phyloP scores from a whole-genome alignment of 2,329 filamentous ascomycete species.

The Chalaropsis thielavioides region DNA sequence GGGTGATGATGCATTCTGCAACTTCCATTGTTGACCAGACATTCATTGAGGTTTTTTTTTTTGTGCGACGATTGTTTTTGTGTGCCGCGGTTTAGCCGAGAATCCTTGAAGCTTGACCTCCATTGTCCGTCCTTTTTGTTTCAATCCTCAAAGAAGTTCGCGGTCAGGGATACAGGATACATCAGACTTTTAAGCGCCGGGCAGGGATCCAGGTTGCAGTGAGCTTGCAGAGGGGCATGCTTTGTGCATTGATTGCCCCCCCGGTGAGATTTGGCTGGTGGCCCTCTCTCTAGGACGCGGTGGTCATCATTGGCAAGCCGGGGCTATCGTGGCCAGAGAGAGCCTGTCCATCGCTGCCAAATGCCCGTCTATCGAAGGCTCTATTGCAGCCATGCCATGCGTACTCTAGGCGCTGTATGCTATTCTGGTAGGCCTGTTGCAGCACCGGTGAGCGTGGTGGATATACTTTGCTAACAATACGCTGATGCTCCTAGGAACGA shows the following conservation, averaged over 20 bases:
- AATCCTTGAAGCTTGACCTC: neutral
- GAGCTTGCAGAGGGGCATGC: neutral
- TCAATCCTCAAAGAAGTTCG: neutral
- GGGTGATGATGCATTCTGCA: neutral
- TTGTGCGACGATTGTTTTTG: neutral
- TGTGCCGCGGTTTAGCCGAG: neutral
- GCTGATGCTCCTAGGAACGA: neutral
- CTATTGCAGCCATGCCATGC: neutral
- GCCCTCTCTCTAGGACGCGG: neutral
- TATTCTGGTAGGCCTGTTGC: neutral
- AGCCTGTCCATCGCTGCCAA: no score
- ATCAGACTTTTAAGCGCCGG: neutral
- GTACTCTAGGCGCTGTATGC: neutral
- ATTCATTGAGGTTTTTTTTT: neutral
- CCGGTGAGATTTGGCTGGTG: neutral
- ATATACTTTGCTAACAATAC: neutral
- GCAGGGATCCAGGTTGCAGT: constrained; percentile 3
- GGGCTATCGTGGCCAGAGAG: no score
- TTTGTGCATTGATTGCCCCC: neutral
- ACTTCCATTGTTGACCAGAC: neutral
- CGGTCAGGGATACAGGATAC: neutral
- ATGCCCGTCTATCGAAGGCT: no score
- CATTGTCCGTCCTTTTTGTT: neutral
- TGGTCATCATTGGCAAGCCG: neutral
- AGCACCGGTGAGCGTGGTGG: neutral